These are phyloP conservation scores for Tricholoma furcatifolium DNA, from an alignment of 768 basidiomycete species.

Conservation along the genomic window DNA sequence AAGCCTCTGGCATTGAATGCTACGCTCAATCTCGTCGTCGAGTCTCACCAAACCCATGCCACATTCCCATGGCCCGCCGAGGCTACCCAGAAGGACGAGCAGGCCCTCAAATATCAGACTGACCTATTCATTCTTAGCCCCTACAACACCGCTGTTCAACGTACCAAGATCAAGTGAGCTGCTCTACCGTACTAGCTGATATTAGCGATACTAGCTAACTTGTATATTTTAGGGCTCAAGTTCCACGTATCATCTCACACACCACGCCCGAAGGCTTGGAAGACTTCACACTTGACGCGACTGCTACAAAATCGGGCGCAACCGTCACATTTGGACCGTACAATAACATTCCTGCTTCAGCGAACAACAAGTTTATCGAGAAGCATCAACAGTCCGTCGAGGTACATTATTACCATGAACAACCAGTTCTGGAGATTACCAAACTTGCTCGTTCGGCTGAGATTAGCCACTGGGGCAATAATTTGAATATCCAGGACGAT, in stretches of 20 bases:
- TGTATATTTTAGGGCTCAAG: slow-evolving; percentile 51
- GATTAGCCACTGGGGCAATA: slow-evolving; percentile 96
- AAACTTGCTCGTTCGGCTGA: slow-evolving; percentile 78
- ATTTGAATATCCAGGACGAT: slow-evolving; percentile 90
- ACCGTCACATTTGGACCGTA: slow-evolving; percentile 90
- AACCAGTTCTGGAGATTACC: slow-evolving; percentile 75
- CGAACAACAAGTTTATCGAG: slow-evolving; percentile 52
- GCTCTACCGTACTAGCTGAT: neutral
- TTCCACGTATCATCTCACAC: slow-evolving; percentile 69
- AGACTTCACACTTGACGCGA: slow-evolving; percentile 55
- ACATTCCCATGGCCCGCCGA: slow-evolving; percentile 73
- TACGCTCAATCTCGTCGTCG: slow-evolving; percentile 74
- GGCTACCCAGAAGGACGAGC: slow-evolving; percentile 74
- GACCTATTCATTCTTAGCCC: slow-evolving; percentile 83
- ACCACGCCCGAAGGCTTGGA: slow-evolving; percentile 64
- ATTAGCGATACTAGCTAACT: neutral
- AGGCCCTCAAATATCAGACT: slow-evolving; percentile 74
- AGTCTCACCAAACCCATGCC: slow-evolving; percentile 76
- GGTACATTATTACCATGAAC: slow-evolving; percentile 82
- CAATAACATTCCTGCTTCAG: slow-evolving; percentile 66
- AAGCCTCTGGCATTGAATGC: slow-evolving; percentile 55
- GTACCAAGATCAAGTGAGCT: slow-evolving; percentile 83
- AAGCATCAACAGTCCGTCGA: slow-evolving; percentile 62
- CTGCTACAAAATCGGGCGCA: slow-evolving; percentile 72
- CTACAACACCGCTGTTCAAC: slow-evolving; percentile 77